Evolutionary conservation across 2,329 filamentous ascomycete genomes (phyloP).

Genomic region (Fusarium clavum): DNA sequence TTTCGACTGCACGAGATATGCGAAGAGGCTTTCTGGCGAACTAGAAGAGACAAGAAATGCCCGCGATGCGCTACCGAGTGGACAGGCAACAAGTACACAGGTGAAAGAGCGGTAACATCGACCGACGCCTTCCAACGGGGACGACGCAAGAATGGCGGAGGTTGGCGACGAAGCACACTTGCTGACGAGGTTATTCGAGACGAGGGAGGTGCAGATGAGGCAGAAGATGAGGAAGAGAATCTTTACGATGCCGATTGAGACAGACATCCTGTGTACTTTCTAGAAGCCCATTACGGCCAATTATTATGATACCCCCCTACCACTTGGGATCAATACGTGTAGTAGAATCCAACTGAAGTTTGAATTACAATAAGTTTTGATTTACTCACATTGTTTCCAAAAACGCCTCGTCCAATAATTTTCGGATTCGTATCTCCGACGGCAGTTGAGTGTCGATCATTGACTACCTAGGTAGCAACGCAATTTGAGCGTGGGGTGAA

Average conservation of each 20-base stretch:
- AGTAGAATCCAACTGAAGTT: constrained; percentile 17
- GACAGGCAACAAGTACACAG: constrained; percentile 63
- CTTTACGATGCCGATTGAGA: constrained; percentile 31
- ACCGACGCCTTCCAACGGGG: constrained; percentile 63
- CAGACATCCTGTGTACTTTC: neutral
- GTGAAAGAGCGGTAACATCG: constrained; percentile 67
- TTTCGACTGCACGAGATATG: constrained; percentile 83
- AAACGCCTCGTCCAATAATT: constrained; percentile 12
- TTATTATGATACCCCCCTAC: constrained; percentile 39
- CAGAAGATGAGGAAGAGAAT: constrained; percentile 42
- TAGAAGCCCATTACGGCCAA: constrained; percentile 1
- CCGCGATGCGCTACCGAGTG: constrained; percentile 68
- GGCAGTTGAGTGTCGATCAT: constrained; percentile 40
- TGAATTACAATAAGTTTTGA: constrained; percentile 7
- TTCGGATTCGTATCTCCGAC: constrained; percentile 30
- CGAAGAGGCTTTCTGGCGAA: constrained; percentile 77
- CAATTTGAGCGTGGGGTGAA: constrained; percentile 23
- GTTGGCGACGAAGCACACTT: constrained; percentile 48
- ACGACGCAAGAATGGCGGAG: constrained; percentile 51
- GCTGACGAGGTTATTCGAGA: constrained; percentile 52
- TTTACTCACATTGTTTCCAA: constrained; percentile 5
- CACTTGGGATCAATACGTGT: constrained; percentile 7
- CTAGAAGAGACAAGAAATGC: constrained; percentile 71
- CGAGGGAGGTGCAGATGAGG: constrained; percentile 43
- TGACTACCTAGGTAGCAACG: neutral